These are phyloP conservation scores for Trametes hirsuta DNA, from an alignment of 1,284 basidiomycete species.

Conservation along the genomic window DNA sequence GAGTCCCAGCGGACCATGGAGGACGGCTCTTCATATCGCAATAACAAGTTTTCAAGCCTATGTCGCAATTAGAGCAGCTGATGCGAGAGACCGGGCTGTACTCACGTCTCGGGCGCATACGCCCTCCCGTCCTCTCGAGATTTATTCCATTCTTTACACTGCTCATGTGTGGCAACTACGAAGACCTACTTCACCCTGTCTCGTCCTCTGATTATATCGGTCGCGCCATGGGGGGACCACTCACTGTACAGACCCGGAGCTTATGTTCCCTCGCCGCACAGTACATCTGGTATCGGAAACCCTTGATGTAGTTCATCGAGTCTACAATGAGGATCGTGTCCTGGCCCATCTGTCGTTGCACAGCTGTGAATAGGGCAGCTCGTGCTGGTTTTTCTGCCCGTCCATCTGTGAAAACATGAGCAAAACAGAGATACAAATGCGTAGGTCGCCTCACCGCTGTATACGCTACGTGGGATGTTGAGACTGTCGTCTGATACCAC, in stretches of 20 bases:
- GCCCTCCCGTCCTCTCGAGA: constrained; percentile 48
- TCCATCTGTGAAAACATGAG: constrained; percentile 56
- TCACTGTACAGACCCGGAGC: constrained; percentile 85
- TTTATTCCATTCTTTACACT: constrained; percentile 80
- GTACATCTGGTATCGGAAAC: constrained; percentile 97
- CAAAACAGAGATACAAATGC: not conserved
- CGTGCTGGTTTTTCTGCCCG: constrained; percentile 88
- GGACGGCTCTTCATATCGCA: constrained; percentile 94
- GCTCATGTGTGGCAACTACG: constrained; percentile 79
- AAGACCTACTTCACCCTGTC: constrained; percentile 56
- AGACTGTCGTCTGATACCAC: constrained; percentile 83
- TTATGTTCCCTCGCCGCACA: constrained; percentile 92
- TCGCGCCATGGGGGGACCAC: constrained; percentile 35
- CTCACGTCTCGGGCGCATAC: constrained; percentile 81
- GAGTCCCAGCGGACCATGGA: constrained; percentile 98
- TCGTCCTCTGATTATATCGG: not conserved
- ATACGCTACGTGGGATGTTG: constrained; percentile 67
- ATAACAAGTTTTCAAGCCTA: constrained; percentile 88
- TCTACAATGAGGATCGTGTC: constrained; percentile 90
- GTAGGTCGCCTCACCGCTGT: constrained; percentile 63
- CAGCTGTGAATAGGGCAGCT: constrained; percentile 83
- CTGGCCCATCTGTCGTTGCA: constrained; percentile 74
- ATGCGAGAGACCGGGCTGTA: constrained; percentile 8
- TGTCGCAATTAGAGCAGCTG: not conserved
- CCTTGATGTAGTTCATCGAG: constrained; percentile 95